These are phyloP conservation scores for Bretschneidera sinensis DNA, from an alignment of 345 rosid species.

Conservation along the genomic window DNA sequence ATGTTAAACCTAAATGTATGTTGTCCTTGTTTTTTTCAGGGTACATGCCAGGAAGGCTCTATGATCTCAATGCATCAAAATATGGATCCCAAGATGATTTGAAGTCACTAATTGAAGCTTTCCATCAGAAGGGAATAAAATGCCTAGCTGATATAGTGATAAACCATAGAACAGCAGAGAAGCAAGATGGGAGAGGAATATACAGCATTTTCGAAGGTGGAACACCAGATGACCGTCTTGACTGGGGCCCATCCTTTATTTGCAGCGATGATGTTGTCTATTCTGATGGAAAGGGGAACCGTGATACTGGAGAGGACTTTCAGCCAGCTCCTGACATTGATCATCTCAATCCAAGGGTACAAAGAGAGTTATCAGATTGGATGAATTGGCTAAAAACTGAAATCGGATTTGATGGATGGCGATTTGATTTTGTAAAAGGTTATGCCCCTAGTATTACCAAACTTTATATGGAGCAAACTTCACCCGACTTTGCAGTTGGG, in stretches of 20 bases:
- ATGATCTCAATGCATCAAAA: conserved; percentile 65
- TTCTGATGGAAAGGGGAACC: conserved; percentile 67
- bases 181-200: conserved; percentile 56
- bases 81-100: conserved; percentile 58
- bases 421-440: conserved; percentile 68
- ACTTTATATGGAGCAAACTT: conserved; percentile 41
- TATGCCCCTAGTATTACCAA: conserved; percentile 58
- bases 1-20: too few relatives aligned
- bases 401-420: conserved; percentile 72
- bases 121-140: conserved; percentile 54
- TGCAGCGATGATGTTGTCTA: conserved; percentile 45
- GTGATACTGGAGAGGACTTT: conserved; percentile 50
- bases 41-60: conserved; percentile 83
- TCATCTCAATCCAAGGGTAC: conserved; percentile 65
- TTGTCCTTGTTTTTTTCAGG: conserved; percentile 31
- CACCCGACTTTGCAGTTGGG: conserved; percentile 70
- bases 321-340: conserved; percentile 75
- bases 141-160: conserved; percentile 79
- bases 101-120: conserved; percentile 45
- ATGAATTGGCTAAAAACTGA: conserved; percentile 85
- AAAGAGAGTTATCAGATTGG: conserved; percentile 72
- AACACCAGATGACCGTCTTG: conserved; percentile 67
- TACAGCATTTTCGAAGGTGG: conserved; percentile 82
- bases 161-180: conserved; percentile 81
- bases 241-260: conserved; percentile 78